Base-by-base conservation (phyloP, 2,329 filamentous ascomycete species). In the Malbranchea zuffiana region DNA sequence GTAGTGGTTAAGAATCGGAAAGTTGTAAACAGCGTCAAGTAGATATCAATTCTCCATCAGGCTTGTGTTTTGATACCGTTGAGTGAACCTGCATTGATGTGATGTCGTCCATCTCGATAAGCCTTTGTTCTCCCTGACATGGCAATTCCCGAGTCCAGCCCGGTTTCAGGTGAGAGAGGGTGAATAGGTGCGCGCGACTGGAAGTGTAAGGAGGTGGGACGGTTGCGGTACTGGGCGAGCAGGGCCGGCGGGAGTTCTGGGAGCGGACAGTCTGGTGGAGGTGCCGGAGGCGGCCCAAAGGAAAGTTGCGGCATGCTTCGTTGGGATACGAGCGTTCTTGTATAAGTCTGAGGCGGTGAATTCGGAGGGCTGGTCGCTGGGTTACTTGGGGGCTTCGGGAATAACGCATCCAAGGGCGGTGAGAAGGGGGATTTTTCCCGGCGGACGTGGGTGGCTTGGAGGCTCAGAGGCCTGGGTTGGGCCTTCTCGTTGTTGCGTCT, bases 241-340 rank as follows among this genome's bases (percentile, higher is more conserved):
- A n/a, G n/a, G n/a, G 23, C 16, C 11, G 42, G 30, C 11, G 51
- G 51, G 6, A 52, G 41, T 28, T 45, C 43, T 5, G 51, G 51
- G 3, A 54, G 41, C 6, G 51, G 51, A n/a, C 45, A 49, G 31
- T 50, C 41, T 16, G 51, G 51, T 6, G 51, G 51, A 7, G 51
- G 51, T 3, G 49, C 46, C 4, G 45, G 43, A 3, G 51, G 51
- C 6, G 51, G 49, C 5, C 47, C 44, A 19, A 50, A 35, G 7
- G 44, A 40, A 7, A 52, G 32, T 8, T 50, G 46, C 7, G 46
- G 44, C 19, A 47, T 46, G 37, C 47, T 47, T 15, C 42, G 50
- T 19, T 43, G 35, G 12, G 43, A 21, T 12, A 11, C 37, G 38
- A 13, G 15, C 33, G 21, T 29, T 32, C 27, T 32, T 26, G 23